Conservation (phyloP, 331 rosid species). For the Quercus tomentella region DNA sequence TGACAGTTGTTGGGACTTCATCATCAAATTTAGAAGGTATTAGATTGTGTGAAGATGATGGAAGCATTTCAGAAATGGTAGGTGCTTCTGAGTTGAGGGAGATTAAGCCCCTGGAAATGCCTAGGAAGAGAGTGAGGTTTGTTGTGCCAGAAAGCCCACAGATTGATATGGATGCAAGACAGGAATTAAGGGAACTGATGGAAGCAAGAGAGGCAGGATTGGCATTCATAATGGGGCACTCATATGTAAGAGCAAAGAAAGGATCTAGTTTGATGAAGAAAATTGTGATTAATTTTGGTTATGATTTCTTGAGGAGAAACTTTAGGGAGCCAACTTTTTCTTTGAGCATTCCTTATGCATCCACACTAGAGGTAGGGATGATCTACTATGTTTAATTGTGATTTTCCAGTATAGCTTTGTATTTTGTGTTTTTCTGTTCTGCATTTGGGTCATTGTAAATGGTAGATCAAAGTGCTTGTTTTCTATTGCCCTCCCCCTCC, state of each 20-base stretch:
- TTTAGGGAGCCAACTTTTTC: constrained; percentile 89
- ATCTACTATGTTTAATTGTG: constrained; percentile 58
- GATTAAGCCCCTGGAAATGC: constrained; percentile 45
- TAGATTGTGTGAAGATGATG: constrained; percentile 52
- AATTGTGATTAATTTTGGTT: constrained; percentile 75
- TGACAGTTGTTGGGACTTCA: constrained; percentile 92
- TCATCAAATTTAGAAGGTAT: constrained; percentile 62
- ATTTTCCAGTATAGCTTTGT: constrained; percentile 40
- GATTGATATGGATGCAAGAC: constrained; percentile 47
- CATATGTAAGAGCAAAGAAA: constrained; percentile 84
- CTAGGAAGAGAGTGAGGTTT: constrained; percentile 78
- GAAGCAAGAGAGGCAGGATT: constrained; percentile 96
- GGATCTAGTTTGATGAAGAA: constrained; percentile 87
- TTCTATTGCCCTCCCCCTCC: not conserved
- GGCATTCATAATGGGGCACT: constrained; percentile 95
- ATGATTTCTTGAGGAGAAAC: constrained; percentile 93
- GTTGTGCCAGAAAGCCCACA: constrained; percentile 66
- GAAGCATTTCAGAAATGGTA: constrained; percentile 23
- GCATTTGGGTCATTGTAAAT: constrained; percentile 28
- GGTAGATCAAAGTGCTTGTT: constrained; percentile 28
- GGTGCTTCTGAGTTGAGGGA: constrained; percentile 61
- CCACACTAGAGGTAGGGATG: constrained; percentile 97
- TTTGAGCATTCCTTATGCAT: constrained; percentile 79
- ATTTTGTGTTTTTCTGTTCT: constrained; percentile 7
- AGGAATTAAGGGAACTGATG: constrained; percentile 77